Percentiles rank a stretch among this genome's conserved stretches.
These are phyloP conservation scores for Alternaria ventricosa DNA, from an alignment of 2,329 filamentous ascomycete species.

Conservation along the genomic window DNA sequence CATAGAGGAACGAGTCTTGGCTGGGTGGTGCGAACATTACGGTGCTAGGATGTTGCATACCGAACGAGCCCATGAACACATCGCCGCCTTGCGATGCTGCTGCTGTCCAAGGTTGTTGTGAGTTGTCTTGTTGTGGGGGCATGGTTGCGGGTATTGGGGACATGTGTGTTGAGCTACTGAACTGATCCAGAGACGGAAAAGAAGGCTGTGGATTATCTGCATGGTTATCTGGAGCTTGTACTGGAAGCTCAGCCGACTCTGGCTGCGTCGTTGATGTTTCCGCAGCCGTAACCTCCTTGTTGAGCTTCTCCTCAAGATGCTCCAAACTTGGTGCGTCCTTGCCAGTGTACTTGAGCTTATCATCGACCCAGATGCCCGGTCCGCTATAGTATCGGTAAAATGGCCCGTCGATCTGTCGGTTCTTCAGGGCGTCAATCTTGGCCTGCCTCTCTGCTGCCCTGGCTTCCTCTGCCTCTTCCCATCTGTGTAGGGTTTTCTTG, in stretches of 20 bases:
- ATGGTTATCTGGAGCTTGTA: not conserved
- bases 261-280: constrained; percentile 11
- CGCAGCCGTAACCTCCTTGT: constrained; percentile 31
- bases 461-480: constrained; percentile 91
- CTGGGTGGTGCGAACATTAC: constrained; percentile 45
- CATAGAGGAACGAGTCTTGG: constrained; percentile 45
- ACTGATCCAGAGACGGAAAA: constrained; percentile 8
- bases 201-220: constrained; percentile 1
- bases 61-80: constrained; percentile 33
- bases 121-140: constrained; percentile 20
- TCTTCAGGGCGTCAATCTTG: constrained; percentile 85
- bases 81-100: constrained; percentile 34
- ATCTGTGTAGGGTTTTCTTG: constrained; percentile 86
- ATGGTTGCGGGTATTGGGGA: constrained; percentile 22
- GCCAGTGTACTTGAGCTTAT: constrained; percentile 74
- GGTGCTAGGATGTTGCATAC: constrained; percentile 33
- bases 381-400: constrained; percentile 95
- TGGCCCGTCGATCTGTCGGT: constrained; percentile 83
- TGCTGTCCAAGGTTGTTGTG: constrained; percentile 28
- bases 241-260: constrained; percentile 7
- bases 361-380: constrained; percentile 80
- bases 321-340: constrained; percentile 47
- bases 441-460: constrained; percentile 82
- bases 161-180: constrained; percentile 17
- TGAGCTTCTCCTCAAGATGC: constrained; percentile 46